Evolutionary conservation across 768 basidiomycete species (phyloP).

Genomic region (Lentinula boryana): DNA sequence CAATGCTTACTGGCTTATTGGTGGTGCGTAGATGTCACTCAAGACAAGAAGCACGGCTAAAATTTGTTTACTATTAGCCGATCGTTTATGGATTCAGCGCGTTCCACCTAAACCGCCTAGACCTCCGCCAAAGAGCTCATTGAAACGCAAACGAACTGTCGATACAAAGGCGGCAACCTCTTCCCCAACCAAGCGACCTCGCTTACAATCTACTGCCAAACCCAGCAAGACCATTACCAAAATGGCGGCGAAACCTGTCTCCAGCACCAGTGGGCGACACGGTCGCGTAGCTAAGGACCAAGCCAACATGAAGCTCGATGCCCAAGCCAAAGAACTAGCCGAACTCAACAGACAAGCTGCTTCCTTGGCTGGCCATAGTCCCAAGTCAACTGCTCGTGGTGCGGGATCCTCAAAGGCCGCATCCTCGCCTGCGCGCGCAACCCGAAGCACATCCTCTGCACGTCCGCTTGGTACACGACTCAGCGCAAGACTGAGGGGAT

Average conservation of each 20-base stretch:
- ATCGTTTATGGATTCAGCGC: slow-evolving; percentile 87
- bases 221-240: slow-evolving; percentile 1
- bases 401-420: not conserved
- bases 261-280: slow-evolving; percentile 31
- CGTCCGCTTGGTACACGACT: slow-evolving; percentile 51
- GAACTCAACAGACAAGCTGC: slow-evolving; percentile 51
- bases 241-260: not conserved
- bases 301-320: slow-evolving; percentile 64
- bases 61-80: slow-evolving; percentile 36
- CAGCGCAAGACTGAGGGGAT: slow-evolving; percentile 60
- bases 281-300: slow-evolving; percentile 64
- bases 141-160: slow-evolving; percentile 35
- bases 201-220: slow-evolving; percentile 11
- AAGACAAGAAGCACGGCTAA: not conserved
- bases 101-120: slow-evolving; percentile 42
- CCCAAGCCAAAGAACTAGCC: slow-evolving; percentile 63
- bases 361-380: not conserved
- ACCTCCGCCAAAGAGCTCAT: slow-evolving; percentile 17
- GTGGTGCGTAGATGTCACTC: slow-evolving; percentile 40
- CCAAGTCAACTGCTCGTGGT: slow-evolving; percentile 10
- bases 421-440: slow-evolving; percentile 1
- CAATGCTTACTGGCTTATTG: slow-evolving; percentile 85
- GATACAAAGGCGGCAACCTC: slow-evolving; percentile 15
- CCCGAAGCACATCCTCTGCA: not conserved
- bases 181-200: slow-evolving; percentile 10